Evolutionary conservation across 2,329 filamentous ascomycete genomes (phyloP).

Genomic region (Aspergillus eucalypticola): DNA sequence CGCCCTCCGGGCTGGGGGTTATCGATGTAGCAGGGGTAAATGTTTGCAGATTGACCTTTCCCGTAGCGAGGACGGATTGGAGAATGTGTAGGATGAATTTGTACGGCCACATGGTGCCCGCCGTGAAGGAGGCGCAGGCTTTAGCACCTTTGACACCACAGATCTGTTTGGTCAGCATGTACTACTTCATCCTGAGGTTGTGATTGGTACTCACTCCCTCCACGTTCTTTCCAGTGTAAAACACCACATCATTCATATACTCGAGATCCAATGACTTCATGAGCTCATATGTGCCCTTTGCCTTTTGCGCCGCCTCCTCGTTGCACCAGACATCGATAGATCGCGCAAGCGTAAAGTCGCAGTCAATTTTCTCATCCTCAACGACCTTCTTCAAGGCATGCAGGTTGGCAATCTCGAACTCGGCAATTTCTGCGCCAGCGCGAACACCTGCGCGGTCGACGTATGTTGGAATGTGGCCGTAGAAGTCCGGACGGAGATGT

Average conservation of each 20-base stretch:
- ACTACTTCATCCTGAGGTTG: no score
- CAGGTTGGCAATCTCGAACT: conserved; percentile 45
- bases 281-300: conserved; percentile 26
- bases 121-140: conserved; percentile 35
- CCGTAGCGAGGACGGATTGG: conserved; percentile 58
- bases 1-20: conserved; percentile 51
- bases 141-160: conserved; percentile 43
- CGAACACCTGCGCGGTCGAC: conserved; percentile 35
- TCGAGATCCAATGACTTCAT: conserved; percentile 28
- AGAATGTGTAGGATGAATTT: conserved; percentile 75
- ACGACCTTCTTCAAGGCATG: conserved; percentile 41
- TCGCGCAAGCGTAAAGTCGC: conserved; percentile 43
- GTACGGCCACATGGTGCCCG: conserved; percentile 60
- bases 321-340: conserved; percentile 44
- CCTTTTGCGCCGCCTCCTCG: conserved; percentile 28
- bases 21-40: conserved; percentile 46
- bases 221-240: conserved; percentile 25
- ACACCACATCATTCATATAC: conserved; percentile 35
- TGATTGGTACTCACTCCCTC: conserved; percentile 29
- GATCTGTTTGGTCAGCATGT: conserved; percentile 20
- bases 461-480: conserved; percentile 37
- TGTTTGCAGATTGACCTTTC: conserved; percentile 55
- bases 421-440: conserved; percentile 39
- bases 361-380: conserved; percentile 45
- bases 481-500: conserved; percentile 45